phyloP scores from a whole-genome alignment of 1,139 yeast species.

The Yamadazyma blattariae region DNA sequence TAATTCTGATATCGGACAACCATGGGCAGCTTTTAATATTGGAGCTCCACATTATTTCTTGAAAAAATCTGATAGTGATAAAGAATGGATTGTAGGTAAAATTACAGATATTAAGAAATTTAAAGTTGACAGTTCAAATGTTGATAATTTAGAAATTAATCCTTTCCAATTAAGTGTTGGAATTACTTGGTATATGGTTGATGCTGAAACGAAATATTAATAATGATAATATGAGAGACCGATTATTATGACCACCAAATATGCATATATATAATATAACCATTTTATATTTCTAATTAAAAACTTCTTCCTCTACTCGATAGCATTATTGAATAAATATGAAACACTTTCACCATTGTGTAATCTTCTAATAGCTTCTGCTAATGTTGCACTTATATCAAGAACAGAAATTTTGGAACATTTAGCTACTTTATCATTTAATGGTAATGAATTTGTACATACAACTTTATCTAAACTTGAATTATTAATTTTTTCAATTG shows the following conservation, averaged over 20 bases:
- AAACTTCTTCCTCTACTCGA: background rate
- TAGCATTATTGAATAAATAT: conserved; percentile 73
- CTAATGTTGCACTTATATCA: conserved; percentile 85
- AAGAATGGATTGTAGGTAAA: conserved; percentile 76
- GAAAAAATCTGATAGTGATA: conserved; percentile 19
- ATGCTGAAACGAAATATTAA: conserved; percentile 24
- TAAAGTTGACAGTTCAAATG: conserved; percentile 37
- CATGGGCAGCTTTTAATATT: conserved; percentile 86
- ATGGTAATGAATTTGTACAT: conserved; percentile 94
- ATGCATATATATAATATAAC: no score
- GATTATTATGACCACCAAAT: no score
- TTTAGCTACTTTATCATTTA: conserved; percentile 65
- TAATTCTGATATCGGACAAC: conserved; percentile 29
- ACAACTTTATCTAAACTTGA: conserved; percentile 78
- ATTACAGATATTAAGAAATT: conserved; percentile 49
- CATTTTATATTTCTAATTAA: no score
- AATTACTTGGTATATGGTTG: conserved; percentile 48
- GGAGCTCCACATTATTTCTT: conserved; percentile 79
- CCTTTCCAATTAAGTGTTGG: conserved; percentile 52
- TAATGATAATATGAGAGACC: no score
- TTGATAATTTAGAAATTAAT: conserved; percentile 28
- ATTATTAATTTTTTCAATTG: conserved; percentile 77
- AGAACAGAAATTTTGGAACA: conserved; percentile 80
- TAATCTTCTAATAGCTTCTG: conserved; percentile 94
- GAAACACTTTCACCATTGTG: conserved; percentile 97